These are phyloP conservation scores for Xerocomellus intermedius DNA, from an alignment of 768 basidiomycete species.

Conservation along the genomic window DNA sequence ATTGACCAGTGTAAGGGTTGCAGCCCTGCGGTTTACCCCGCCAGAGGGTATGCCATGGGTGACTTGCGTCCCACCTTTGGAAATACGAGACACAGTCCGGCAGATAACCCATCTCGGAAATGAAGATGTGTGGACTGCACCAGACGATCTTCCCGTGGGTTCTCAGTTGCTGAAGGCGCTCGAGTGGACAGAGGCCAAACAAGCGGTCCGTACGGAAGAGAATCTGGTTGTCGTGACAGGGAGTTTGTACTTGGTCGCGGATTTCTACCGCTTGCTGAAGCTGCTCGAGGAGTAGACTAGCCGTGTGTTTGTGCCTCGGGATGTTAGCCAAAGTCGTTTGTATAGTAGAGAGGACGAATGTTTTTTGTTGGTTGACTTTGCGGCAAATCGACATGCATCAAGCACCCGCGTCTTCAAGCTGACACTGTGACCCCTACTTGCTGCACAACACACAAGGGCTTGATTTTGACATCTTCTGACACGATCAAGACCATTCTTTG, in stretches of 20 bases:
- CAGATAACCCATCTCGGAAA: constrained; percentile 38
- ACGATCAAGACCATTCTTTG: constrained; percentile 11
- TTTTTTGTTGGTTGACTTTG: neutral
- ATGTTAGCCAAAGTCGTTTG: neutral
- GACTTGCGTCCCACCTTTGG: constrained; percentile 51
- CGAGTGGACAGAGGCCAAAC: constrained; percentile 37
- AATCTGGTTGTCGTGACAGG: constrained; percentile 77
- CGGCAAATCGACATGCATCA: neutral
- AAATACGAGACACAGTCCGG: constrained; percentile 47
- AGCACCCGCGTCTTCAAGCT: neutral
- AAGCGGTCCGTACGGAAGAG: constrained; percentile 13
- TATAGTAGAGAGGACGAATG: neutral
- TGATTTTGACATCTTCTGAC: constrained; percentile 6
- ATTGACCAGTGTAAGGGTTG: constrained; percentile 44
- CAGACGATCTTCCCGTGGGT: constrained; percentile 32
- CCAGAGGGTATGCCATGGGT: constrained; percentile 98
- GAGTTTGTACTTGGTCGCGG: constrained; percentile 92
- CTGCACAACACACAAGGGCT: constrained; percentile 1
- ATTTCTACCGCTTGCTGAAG: constrained; percentile 68
- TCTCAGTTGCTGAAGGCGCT: constrained; percentile 48
- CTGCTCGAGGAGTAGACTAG: constrained; percentile 7
- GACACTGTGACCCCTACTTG: neutral
- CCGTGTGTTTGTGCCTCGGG: neutral
- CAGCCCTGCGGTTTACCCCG: constrained; percentile 62
- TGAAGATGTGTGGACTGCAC: constrained; percentile 46